Conservation (phyloP, 129 eudicot genomes). For the sunflower (Helianthus annuus) region HanXRQr2.0-SUNRISE NC_035447.2:113286673-113287172, state of each 20-base stretch:
- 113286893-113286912: conserved; percentile 74
- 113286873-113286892: conserved; percentile 92
- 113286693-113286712: conserved; percentile 73
- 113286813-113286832: conserved; percentile 8
- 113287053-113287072: conserved; percentile 74
- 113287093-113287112: conserved; percentile 79
- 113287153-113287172: conserved; percentile 6
- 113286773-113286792: neutral
- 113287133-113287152: conserved; percentile 78
- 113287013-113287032: conserved; percentile 16
- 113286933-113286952: conserved; percentile 9
- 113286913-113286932: conserved; percentile 35
- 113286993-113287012: conserved; percentile 3
- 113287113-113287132: conserved; percentile 72
- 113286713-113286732: conserved; percentile 7
- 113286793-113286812: neutral
- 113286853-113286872: conserved; percentile 78
- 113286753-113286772: neutral
- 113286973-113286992: neutral
- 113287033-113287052: conserved; percentile 75
- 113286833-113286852: conserved; percentile 81
- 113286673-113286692: conserved; percentile 81
- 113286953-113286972: neutral
- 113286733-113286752: neutral
- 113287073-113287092: conserved; percentile 87